phyloP scores from a whole-genome alignment of 306 rosid genomes.

The Malus sylvestris region DNA sequence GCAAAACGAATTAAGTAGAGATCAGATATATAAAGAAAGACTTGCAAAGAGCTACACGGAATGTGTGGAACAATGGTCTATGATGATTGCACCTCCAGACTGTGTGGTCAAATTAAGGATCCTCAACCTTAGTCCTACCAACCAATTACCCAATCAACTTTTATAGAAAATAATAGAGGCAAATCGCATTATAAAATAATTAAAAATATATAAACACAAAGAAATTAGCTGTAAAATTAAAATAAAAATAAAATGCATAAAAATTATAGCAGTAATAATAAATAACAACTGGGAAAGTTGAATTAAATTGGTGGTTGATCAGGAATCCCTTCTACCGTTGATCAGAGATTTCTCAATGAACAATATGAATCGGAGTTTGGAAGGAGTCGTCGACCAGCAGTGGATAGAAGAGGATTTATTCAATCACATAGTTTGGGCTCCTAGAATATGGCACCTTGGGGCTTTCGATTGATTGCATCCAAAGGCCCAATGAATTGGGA shows the following conservation, averaged over 20 bases:
- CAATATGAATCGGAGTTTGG: too few relatives aligned
- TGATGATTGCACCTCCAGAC: not conserved
- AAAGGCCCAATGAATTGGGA: too few relatives aligned
- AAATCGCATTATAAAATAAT: not conserved
- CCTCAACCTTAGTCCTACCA: not conserved
- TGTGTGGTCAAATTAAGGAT: not conserved
- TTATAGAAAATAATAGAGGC: not conserved
- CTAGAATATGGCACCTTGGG: too few relatives aligned
- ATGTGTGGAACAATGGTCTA: not conserved
- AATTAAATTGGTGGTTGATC: not conserved
- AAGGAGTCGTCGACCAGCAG: too few relatives aligned
- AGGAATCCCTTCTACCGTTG: too few relatives aligned
- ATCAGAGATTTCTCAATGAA: too few relatives aligned
- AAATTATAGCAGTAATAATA: too few relatives aligned
- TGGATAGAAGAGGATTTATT: too few relatives aligned
- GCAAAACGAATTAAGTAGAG: slow-evolving; percentile 29
- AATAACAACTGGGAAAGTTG: not conserved
- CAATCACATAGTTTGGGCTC: too few relatives aligned
- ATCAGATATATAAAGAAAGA: slow-evolving; percentile 8
- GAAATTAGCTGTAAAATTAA: not conserved
- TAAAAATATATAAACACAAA: not conserved
- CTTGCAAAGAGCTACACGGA: not conserved
- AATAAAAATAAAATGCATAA: not conserved
- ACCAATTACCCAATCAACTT: not conserved
- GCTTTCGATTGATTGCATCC: too few relatives aligned